Base-by-base conservation (phyloP, 2,329 filamentous ascomycete species). In the Pseudogymnoascus sp. region DNA sequence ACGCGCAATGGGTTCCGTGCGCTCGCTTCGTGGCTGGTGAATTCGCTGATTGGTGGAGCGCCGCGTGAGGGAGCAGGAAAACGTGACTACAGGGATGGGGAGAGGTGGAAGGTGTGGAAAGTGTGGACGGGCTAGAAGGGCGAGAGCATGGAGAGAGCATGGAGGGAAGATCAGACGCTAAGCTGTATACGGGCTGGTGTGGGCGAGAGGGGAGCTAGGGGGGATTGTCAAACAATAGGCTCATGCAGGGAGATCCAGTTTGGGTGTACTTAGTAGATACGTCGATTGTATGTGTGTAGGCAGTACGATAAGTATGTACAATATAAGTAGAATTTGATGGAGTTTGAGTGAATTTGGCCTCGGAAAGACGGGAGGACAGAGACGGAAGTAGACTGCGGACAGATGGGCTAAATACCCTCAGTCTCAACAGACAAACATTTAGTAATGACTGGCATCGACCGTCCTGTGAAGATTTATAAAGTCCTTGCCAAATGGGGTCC, bases 201-300 rank as follows among this genome's bases (percentile, higher is more conserved):
- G 26, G n/a, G 4, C n/a, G 29, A 56, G n/a, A 2, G 8, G 29
- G 47, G 8, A 33, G 29, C 26, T 33, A 19, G 29, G 2, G 47
- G 47, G n/a, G 29, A 56, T 56, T 56, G 47, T 56, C 47, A 56
- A 56, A 56, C 47, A 56, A 56, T 56, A 56, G 44, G 47, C 47
- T 56, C n/a, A 56, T 56, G 47, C 47, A 56, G 16, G 50, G 29
- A 56, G 50, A 56, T 56, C 8, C n/a, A 14, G 50, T 13, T 56
- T 33, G 1, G 2, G 29, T 33, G n/a, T 33, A 56, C 50, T 33
- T 56, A 5, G 6, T 4, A 8, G 5, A 8, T 56, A 56, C 50
- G 4, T 13, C 7, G 6, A 6, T 2, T 56, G 33, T 14, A 31
- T 56, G 50, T 21, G 4, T 7, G 6, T 6, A 1, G 1, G 2